phyloP scores from a whole-genome alignment of 768 basidiomycete genomes.

The Pleurotus djamor region DNA sequence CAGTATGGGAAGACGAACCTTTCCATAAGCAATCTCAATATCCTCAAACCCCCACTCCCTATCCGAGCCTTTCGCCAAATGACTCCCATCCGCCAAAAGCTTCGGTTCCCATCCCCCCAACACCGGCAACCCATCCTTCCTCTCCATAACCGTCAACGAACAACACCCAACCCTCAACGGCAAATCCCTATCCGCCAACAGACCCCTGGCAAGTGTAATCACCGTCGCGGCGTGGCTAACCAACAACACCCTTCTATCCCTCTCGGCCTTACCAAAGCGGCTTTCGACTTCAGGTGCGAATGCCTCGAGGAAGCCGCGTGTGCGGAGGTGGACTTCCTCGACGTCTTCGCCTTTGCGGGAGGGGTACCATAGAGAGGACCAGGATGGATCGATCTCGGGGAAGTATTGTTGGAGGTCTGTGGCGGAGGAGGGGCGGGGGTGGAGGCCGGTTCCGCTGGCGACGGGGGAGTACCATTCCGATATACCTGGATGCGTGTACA shows the following conservation, averaged over 20 bases:
- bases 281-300: conserved; percentile 53
- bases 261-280: conserved; percentile 27
- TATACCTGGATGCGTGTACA: conserved; percentile 39
- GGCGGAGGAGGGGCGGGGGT: conserved; percentile 70
- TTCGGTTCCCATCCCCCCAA: conserved; percentile 46
- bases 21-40: conserved; percentile 55
- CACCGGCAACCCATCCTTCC: conserved; percentile 22
- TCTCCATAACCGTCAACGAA: conserved; percentile 57
- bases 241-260: conserved; percentile 54
- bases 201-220: conserved; percentile 60
- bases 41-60: conserved; percentile 86
- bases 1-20: conserved; percentile 37
- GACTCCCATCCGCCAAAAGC: conserved; percentile 51
- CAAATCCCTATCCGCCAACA: conserved; percentile 50
- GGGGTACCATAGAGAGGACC: conserved; percentile 67
- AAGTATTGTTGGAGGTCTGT: conserved; percentile 51
- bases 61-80: conserved; percentile 55
- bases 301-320: conserved; percentile 43
- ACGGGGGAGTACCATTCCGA: conserved; percentile 83
- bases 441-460: conserved; percentile 61
- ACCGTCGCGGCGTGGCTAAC: conserved; percentile 76
- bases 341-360: conserved; percentile 74
- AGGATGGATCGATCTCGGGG: conserved; percentile 59
- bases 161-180: conserved; percentile 74
- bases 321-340: conserved; percentile 58